Evolutionary conservation across 1,139 yeast genomes (phyloP).

Genomic region (Starmera stellimalicola): DNA sequence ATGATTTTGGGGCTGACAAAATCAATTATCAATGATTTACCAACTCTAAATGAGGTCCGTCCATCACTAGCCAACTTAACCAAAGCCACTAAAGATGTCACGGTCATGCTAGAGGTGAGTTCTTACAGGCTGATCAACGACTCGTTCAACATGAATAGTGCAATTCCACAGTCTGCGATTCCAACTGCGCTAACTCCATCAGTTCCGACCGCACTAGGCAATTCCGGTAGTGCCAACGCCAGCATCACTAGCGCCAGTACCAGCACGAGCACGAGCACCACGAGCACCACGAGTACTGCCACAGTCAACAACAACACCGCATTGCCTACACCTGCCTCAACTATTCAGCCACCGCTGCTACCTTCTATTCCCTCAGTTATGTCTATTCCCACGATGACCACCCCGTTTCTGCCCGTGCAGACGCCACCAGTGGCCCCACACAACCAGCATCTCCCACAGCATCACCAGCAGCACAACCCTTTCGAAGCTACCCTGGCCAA

Average conservation of each 20-base stretch:
- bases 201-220: not conserved
- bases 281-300: not conserved
- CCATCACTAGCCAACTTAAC: constrained; percentile 75
- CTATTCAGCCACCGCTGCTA: constrained; percentile 16
- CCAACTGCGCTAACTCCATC: too few relatives aligned
- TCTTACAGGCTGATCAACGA: constrained; percentile 33
- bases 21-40: constrained; percentile 71
- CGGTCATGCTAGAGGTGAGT: constrained; percentile 63
- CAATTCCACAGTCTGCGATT: constrained; percentile 11
- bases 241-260: not conserved
- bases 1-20: constrained; percentile 78
- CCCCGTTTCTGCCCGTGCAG: constrained; percentile 10
- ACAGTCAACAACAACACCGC: constrained; percentile 1
- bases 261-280: not conserved
- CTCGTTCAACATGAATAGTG: constrained; percentile 20
- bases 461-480: constrained; percentile 16
- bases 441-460: constrained; percentile 13
- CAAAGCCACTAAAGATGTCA: constrained; percentile 83
- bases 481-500: constrained; percentile 7
- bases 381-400: constrained; percentile 17
- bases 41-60: constrained; percentile 70
- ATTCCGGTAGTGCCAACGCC: not conserved
- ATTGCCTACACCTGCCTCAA: constrained; percentile 11
- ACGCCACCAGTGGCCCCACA: constrained; percentile 1
- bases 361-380: constrained; percentile 17